phyloP scores from a whole-genome alignment of 2,329 filamentous ascomycete genomes.

The Stromatinia cepivora region DNA sequence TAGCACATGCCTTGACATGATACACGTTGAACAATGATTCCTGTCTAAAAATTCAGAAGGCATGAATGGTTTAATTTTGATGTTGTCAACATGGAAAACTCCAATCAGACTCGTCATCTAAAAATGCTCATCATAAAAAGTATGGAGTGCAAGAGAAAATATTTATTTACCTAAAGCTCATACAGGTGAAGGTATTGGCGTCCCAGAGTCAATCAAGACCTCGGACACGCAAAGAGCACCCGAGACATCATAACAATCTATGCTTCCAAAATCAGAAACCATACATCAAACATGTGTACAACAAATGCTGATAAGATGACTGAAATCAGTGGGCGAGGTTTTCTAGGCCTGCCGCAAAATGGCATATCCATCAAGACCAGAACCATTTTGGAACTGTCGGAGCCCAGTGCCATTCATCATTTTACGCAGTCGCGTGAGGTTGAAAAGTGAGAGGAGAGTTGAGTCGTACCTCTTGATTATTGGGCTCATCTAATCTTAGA shows the following conservation, averaged over 20 bases:
- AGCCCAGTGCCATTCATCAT: conserved; percentile 99
- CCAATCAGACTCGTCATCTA: conserved; percentile 81
- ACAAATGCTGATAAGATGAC: conserved; percentile 21
- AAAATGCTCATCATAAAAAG: conserved; percentile 50
- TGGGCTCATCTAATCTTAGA: conserved; percentile 2
- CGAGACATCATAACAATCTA: background rate
- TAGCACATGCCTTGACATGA: conserved; percentile 20
- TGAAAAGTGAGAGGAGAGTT: conserved; percentile 1
- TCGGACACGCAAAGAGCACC: background rate
- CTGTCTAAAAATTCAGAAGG: conserved; percentile 45
- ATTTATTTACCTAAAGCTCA: conserved; percentile 26
- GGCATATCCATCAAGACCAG: conserved; percentile 79
- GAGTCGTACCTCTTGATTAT: conserved; percentile 28
- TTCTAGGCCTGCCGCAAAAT: conserved; percentile 97
- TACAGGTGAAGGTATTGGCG: background rate
- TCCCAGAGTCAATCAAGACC: background rate
- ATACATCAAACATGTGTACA: conserved; percentile 15
- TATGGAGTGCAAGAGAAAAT: conserved; percentile 24
- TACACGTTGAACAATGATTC: conserved; percentile 41
- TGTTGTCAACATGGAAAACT: conserved; percentile 70
- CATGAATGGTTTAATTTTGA: conserved; percentile 72
- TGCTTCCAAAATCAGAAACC: conserved; percentile 18
- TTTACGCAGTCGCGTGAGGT: conserved; percentile 30
- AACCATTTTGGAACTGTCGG: conserved; percentile 59
- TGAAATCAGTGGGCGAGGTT: conserved; percentile 94